These are phyloP conservation scores for Ambrosiella beaveri DNA, from an alignment of 2,329 filamentous ascomycete species.

Conservation along the genomic window DNA sequence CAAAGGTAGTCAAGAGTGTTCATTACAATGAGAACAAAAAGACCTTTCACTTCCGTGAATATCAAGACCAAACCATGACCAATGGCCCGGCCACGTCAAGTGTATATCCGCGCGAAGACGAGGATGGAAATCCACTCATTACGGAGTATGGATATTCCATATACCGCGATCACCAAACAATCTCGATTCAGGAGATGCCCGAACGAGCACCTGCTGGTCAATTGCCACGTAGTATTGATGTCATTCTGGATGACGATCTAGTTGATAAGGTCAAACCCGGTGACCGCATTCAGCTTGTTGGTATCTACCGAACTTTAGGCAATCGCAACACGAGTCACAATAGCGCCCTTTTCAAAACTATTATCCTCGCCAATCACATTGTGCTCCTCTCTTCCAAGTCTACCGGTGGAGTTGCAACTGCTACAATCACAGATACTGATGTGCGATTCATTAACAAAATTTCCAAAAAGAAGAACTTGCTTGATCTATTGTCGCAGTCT, in stretches of 20 bases:
- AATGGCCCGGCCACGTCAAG: conserved; percentile 76
- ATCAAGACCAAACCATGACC: conserved; percentile 94
- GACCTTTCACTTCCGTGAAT: conserved; percentile 77
- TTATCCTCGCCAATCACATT: conserved; percentile 87
- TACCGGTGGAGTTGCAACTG: conserved; percentile 79
- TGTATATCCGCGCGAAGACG: conserved; percentile 87
- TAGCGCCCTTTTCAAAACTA: conserved; percentile 85
- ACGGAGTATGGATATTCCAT: conserved; percentile 95
- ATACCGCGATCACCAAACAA: conserved; percentile 91
- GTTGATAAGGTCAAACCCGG: conserved; percentile 91
- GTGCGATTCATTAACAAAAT: conserved; percentile 98
- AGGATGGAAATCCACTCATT: conserved; percentile 75
- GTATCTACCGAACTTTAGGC: conserved; percentile 82
- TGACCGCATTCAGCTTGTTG: conserved; percentile 91
- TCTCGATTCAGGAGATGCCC: conserved; percentile 98
- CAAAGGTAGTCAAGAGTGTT: conserved; percentile 95
- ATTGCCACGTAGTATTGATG: conserved; percentile 85
- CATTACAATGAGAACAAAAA: conserved; percentile 83
- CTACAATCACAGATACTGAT: conserved; percentile 86
- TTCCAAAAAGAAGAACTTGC: conserved; percentile 82
- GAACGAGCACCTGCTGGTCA: conserved; percentile 90
- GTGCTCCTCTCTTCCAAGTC: conserved; percentile 92
- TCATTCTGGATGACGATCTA: conserved; percentile 89
- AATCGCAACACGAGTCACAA: conserved; percentile 84
- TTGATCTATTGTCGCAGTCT: conserved; percentile 83